Conservation (phyloP, 305 asterid genomes). For the Solanum hybrid region DNA sequence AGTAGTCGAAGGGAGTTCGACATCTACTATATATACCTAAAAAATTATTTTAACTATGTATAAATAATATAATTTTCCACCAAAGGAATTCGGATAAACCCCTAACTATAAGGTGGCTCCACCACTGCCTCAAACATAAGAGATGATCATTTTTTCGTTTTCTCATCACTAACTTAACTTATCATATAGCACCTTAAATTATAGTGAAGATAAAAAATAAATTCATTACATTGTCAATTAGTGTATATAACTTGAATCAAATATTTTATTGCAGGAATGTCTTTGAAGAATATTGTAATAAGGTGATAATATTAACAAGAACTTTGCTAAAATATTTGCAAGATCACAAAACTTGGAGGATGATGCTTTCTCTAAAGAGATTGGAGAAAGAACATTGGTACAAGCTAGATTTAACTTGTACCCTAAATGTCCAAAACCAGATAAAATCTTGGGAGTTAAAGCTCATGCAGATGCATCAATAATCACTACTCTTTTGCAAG, state of each 20-base stretch:
- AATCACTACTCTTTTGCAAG: conserved; percentile 26
- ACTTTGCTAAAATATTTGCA: conserved; percentile 21
- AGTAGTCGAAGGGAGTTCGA: too few species aligned
- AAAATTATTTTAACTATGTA: too few species aligned
- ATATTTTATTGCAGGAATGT: conserved; percentile 2
- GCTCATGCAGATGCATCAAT: conserved; percentile 34
- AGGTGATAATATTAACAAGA: conserved; percentile 3
- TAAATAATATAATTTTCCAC: too few species aligned
- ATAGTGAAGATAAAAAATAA: too few species aligned
- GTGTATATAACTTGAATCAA: too few species aligned
- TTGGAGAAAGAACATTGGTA: conserved; percentile 18
- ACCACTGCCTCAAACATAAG: background rate
- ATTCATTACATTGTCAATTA: background rate
- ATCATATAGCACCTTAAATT: background rate
- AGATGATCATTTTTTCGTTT: background rate
- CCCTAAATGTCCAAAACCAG: conserved; percentile 34
- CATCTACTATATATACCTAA: too few species aligned
- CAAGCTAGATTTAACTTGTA: conserved; percentile 23
- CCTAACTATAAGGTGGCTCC: too few species aligned
- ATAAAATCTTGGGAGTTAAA: conserved; percentile 25
- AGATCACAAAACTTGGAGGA: conserved; percentile 17
- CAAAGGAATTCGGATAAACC: too few species aligned
- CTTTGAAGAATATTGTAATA: conserved; percentile 15
- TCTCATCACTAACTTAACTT: background rate
- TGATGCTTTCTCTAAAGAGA: conserved; percentile 12